Evolutionary conservation across 805 yeast species (phyloP).

Genomic region (Yamadazyma laniorum): DNA sequence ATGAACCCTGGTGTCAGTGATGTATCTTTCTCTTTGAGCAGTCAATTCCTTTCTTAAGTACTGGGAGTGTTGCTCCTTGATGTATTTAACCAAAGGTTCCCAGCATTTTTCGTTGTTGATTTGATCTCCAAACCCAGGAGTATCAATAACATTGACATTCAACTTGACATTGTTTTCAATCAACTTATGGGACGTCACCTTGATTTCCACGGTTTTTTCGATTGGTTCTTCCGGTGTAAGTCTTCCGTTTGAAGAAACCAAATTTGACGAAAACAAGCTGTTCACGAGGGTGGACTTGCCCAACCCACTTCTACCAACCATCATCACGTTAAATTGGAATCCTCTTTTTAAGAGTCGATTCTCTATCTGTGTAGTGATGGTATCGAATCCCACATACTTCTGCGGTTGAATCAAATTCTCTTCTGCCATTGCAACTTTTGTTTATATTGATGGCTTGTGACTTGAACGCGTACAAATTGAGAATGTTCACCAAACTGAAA

Average conservation of each 20-base stretch:
- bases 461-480: conserved; percentile 10
- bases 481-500: neutral
- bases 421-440: conserved; percentile 6
- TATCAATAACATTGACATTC: conserved; percentile 85
- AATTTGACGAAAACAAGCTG: conserved; percentile 81
- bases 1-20: conserved; percentile 89
- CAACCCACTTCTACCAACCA: conserved; percentile 86
- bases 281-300: conserved; percentile 93
- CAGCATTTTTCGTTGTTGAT: conserved; percentile 93
- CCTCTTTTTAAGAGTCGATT: conserved; percentile 88
- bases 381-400: conserved; percentile 92
- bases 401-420: conserved; percentile 47
- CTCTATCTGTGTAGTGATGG: conserved; percentile 94
- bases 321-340: conserved; percentile 90
- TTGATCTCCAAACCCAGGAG: conserved; percentile 98
- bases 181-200: conserved; percentile 64
- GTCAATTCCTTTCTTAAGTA: conserved; percentile 91
- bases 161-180: conserved; percentile 85
- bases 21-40: conserved; percentile 82
- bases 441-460: conserved; percentile 2
- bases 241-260: conserved; percentile 75
- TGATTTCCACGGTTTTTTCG: conserved; percentile 83
- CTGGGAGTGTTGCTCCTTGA: conserved; percentile 91
- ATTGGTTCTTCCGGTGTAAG: conserved; percentile 65
- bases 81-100: conserved; percentile 93